These are phyloP conservation scores for Parastagonospora avenae DNA, from an alignment of 2,329 filamentous ascomycete genomes.

Conservation along the genomic window DNA sequence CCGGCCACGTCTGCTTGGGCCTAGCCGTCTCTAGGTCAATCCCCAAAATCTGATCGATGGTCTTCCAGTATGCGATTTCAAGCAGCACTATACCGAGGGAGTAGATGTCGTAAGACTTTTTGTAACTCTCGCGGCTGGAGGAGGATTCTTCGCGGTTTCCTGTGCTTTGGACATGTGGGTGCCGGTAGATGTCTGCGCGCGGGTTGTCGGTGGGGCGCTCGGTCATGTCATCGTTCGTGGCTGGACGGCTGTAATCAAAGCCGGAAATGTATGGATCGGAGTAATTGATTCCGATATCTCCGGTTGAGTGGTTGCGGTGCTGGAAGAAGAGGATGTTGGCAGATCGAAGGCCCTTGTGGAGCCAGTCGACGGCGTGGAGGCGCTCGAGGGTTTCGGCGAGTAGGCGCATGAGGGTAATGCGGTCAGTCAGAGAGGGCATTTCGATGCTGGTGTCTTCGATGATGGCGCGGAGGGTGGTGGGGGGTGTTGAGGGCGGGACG, in stretches of 20 bases:
- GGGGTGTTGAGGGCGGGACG: slow-evolving; percentile 46
- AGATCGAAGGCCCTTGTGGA: slow-evolving; percentile 63
- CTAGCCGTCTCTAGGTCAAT: slow-evolving; percentile 46
- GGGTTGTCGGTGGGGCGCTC: slow-evolving; percentile 55
- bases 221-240: slow-evolving; percentile 57
- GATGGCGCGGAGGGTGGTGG: slow-evolving; percentile 56
- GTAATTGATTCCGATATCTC: slow-evolving; percentile 41
- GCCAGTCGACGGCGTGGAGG: slow-evolving; percentile 62
- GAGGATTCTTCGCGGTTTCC: slow-evolving; percentile 33
- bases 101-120: slow-evolving; percentile 60
- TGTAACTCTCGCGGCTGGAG: slow-evolving; percentile 36
- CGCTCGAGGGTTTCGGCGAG: slow-evolving; percentile 61
- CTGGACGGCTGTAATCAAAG: slow-evolving; percentile 62
- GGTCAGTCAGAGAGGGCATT: slow-evolving; percentile 57
- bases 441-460: slow-evolving; percentile 38
- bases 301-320: slow-evolving; percentile 1
- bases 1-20: slow-evolving; percentile 47
- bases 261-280: slow-evolving; percentile 55
- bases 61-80: slow-evolving; percentile 60
- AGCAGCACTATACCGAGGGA: slow-evolving; percentile 59
- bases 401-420: slow-evolving; percentile 58
- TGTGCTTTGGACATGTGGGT: slow-evolving; percentile 52
- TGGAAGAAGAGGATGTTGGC: slow-evolving; percentile 61
- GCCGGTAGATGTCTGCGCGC: slow-evolving; percentile 58
- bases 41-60: slow-evolving; percentile 52